Percentiles rank a stretch among this genome's conserved stretches.
Conservation (phyloP, 805 yeast genomes). For the Allodekkera sacchari region DNA sequence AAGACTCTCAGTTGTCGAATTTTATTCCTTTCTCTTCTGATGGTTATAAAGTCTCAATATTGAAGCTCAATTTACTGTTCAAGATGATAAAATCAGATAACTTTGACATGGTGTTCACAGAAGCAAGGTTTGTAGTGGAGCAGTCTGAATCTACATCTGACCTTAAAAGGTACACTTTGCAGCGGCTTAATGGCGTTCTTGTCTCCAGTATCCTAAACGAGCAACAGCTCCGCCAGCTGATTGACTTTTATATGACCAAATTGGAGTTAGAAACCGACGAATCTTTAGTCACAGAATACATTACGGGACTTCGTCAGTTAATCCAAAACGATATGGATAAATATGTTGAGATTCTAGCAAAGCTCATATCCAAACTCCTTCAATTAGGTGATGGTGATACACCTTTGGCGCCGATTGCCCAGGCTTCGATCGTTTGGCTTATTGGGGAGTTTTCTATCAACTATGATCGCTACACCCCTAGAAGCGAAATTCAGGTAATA, state of each 20-base stretch:
- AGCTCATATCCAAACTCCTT: conserved; percentile 29
- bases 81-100: conserved; percentile 47
- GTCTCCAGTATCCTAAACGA: conserved; percentile 19
- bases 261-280: conserved; percentile 15
- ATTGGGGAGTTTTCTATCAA: conserved; percentile 66
- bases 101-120: conserved; percentile 44
- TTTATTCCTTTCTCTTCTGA: conserved; percentile 58
- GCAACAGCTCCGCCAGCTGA: conserved; percentile 44
- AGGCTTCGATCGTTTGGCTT: conserved; percentile 83
- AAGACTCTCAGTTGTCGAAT: conserved; percentile 27
- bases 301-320: conserved; percentile 64
- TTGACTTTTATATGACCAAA: conserved; percentile 56
- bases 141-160: conserved; percentile 8
- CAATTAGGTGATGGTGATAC: conserved; percentile 1
- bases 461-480: conserved; percentile 1
- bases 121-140: conserved; percentile 51
- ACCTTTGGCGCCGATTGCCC: conserved; percentile 34
- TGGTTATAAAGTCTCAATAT: conserved; percentile 28
- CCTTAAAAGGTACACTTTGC: conserved; percentile 41
- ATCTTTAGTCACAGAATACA: conserved; percentile 48
- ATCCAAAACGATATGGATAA: conserved; percentile 54
- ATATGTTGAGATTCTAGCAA: conserved; percentile 47
- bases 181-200: conserved; percentile 34
- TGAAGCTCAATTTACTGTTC: conserved; percentile 57
- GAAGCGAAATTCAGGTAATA: conserved; percentile 3